Conservation (phyloP, 805 yeast species). For the Candida peoriensis region DNA sequence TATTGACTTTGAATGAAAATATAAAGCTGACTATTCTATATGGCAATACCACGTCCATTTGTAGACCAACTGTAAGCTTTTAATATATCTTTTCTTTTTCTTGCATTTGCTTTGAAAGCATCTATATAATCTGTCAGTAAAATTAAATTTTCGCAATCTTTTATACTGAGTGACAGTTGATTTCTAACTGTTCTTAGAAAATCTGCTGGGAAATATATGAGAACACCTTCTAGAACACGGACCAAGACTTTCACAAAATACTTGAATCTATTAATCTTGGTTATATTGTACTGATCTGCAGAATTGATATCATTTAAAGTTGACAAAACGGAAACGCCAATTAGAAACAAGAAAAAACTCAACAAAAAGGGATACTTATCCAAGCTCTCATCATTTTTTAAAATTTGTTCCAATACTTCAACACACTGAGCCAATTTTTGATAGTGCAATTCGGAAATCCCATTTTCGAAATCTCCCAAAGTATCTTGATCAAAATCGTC, state of each 20-base stretch:
- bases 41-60: slow-evolving; percentile 34
- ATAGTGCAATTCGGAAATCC: slow-evolving; percentile 12
- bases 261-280: slow-evolving; percentile 19
- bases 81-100: slow-evolving; percentile 26
- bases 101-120: slow-evolving; percentile 16
- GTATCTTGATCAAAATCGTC: slow-evolving; percentile 11
- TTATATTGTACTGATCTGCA: slow-evolving; percentile 11
- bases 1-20: slow-evolving; percentile 8
- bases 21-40: slow-evolving; percentile 8
- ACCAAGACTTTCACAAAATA: slow-evolving; percentile 20
- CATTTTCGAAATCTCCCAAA: slow-evolving; percentile 13
- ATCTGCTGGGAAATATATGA: slow-evolving; percentile 25
- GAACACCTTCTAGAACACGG: slow-evolving; percentile 21
- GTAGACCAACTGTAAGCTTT: slow-evolving; percentile 31
- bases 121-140: slow-evolving; percentile 16
- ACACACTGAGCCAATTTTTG: slow-evolving; percentile 14
- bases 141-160: slow-evolving; percentile 22
- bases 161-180: slow-evolving; percentile 17
- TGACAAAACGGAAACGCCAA: slow-evolving; percentile 18
- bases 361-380: slow-evolving; percentile 18
- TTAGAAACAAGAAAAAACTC: slow-evolving; percentile 19
- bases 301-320: slow-evolving; percentile 17
- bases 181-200: slow-evolving; percentile 24
- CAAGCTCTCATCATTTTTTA: slow-evolving; percentile 16
- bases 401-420: slow-evolving; percentile 14